These are phyloP conservation scores for Pleurotus tuoliensis DNA, from an alignment of 768 basidiomycete species.

Conservation along the genomic window DNA sequence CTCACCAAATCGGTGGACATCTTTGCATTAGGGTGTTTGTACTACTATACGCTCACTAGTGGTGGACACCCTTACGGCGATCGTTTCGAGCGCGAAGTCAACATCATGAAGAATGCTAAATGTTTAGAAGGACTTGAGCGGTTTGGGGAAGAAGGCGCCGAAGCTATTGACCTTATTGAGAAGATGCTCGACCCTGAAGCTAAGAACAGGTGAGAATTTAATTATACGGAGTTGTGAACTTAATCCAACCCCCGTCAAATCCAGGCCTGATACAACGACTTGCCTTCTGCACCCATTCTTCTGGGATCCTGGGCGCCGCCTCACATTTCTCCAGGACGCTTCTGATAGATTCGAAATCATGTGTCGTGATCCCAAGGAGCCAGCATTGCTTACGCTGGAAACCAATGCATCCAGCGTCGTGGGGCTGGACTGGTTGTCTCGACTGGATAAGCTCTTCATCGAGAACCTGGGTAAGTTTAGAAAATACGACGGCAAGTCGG, in stretches of 20 bases:
- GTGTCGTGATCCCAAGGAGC: conserved; percentile 87
- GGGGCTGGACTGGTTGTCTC: conserved; percentile 85
- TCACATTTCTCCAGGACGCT: conserved; percentile 95
- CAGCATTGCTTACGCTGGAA: conserved; percentile 73
- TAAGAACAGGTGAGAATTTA: conserved; percentile 55
- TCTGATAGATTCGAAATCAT: conserved; percentile 98
- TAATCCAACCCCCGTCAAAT: background rate
- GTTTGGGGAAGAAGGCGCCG: conserved; percentile 92
- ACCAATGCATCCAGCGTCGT: conserved; percentile 65
- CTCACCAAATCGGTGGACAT: conserved; percentile 96
- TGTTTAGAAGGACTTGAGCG: conserved; percentile 65
- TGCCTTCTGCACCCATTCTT: conserved; percentile 94
- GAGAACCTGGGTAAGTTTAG: conserved; percentile 96
- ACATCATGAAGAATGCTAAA: conserved; percentile 84
- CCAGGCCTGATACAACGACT: conserved; percentile 83
- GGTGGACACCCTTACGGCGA: conserved; percentile 95
- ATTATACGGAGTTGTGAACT: background rate
- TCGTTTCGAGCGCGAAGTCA: conserved; percentile 88
- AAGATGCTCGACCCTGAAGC: conserved; percentile 80
- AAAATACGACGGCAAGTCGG: conserved; percentile 89
- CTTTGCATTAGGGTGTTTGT: conserved; percentile 93
- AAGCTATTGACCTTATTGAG: conserved; percentile 77
- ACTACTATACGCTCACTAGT: conserved; percentile 87
- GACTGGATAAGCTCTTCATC: conserved; percentile 84
- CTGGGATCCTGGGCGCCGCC: conserved; percentile 84